A percentile compares a stretch with the other conserved stretches of the same genome.
Conservation (phyloP, 2,329 filamentous ascomycete genomes). For the Ascochyta clinopodiicola region DNA sequence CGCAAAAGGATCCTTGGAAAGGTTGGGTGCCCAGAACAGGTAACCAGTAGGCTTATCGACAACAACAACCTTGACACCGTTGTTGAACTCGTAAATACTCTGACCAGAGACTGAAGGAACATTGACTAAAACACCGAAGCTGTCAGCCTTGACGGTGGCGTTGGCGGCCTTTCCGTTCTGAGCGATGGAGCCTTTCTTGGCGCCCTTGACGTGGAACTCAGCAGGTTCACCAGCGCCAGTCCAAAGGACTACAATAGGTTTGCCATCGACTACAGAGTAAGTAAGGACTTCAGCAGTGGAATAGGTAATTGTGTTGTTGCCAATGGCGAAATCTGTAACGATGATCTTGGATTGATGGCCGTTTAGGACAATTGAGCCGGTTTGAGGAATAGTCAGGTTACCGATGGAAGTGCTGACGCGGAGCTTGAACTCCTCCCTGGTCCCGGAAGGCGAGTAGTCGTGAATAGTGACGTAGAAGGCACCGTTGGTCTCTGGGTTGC, state of each 20-base stretch:
- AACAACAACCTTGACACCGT: slow-evolving; percentile 46
- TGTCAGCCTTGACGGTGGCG: slow-evolving; percentile 52
- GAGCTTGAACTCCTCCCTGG: slow-evolving; percentile 61
- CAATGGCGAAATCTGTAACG: slow-evolving; percentile 65
- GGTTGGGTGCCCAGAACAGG: slow-evolving; percentile 49
- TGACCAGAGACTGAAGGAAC: slow-evolving; percentile 42
- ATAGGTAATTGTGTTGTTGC: slow-evolving; percentile 60
- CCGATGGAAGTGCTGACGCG: slow-evolving; percentile 64
- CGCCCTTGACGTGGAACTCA: slow-evolving; percentile 50
- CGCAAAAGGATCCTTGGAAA: slow-evolving; percentile 48
- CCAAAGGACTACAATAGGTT: slow-evolving; percentile 50
- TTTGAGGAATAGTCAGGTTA: slow-evolving; percentile 60
- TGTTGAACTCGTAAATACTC: slow-evolving; percentile 47
- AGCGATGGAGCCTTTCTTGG: slow-evolving; percentile 46
- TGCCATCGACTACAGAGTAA: slow-evolving; percentile 46
- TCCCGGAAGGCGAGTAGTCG: slow-evolving; percentile 58
- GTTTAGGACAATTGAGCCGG: slow-evolving; percentile 59
- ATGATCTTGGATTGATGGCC: slow-evolving; percentile 69
- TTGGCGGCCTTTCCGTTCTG: slow-evolving; percentile 52
- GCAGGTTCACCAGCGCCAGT: slow-evolving; percentile 49
- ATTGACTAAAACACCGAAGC: slow-evolving; percentile 43
- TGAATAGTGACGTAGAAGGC: slow-evolving; percentile 68
- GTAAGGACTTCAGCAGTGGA: slow-evolving; percentile 61
- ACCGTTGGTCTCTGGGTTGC: slow-evolving; percentile 63
- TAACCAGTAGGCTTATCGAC: slow-evolving; percentile 49